These are phyloP conservation scores for Laguncularia racemosa DNA, from an alignment of 345 rosid genomes.

Conservation along the genomic window DNA sequence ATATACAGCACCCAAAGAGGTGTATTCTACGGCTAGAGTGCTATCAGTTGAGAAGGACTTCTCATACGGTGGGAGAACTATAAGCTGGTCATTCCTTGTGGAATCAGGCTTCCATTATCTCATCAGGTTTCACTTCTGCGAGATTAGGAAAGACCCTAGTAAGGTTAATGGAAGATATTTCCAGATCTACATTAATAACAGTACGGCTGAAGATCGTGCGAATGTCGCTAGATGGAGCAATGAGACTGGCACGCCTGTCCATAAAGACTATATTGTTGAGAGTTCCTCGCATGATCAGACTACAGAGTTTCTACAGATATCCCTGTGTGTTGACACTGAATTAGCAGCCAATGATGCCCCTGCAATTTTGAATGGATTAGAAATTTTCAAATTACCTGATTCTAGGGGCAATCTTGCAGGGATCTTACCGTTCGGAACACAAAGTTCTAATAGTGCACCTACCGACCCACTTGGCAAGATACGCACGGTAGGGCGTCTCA, in stretches of 20 bases:
- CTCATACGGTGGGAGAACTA: no score
- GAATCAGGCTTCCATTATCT: constrained; percentile 25
- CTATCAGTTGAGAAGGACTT: neutral
- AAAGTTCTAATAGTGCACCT: neutral
- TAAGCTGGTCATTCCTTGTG: constrained; percentile 23
- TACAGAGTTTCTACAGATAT: constrained; percentile 8
- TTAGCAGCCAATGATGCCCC: neutral
- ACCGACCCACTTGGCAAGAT: neutral
- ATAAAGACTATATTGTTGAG: constrained; percentile 11
- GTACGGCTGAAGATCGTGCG: constrained; percentile 9
- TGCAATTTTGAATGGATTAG: constrained; percentile 29
- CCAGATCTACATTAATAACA: constrained; percentile 11
- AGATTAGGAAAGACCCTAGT: neutral
- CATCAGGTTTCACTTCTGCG: constrained; percentile 20
- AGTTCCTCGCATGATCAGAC: neutral
- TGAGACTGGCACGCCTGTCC: constrained; percentile 16
- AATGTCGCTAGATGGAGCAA: constrained; percentile 8
- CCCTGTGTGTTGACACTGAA: constrained; percentile 8
- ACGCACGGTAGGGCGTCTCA: neutral
- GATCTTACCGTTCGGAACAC: constrained; percentile 9
- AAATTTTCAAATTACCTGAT: constrained; percentile 23
- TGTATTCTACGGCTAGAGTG: constrained; percentile 20
- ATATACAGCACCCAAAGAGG: constrained; percentile 17
- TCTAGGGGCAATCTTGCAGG: constrained; percentile 21
- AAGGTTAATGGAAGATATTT: constrained; percentile 10